Evolutionary conservation across 2,329 filamentous ascomycete genomes (phyloP).

Genomic region (Venturia aucupariae): DNA sequence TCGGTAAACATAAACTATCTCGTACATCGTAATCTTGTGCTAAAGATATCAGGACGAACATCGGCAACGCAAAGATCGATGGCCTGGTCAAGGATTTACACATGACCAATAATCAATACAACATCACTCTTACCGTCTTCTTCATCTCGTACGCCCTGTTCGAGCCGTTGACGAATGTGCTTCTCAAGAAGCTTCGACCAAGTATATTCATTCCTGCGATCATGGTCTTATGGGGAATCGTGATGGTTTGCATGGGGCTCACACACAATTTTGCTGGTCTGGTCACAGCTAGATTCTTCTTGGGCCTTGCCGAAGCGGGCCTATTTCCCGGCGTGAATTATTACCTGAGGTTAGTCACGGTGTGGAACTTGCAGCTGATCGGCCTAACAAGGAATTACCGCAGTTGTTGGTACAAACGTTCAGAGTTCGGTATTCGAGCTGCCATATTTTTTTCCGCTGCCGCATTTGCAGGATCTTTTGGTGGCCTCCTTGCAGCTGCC

Average conservation of each 20-base stretch:
- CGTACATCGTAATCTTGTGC: not conserved
- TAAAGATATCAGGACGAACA: conserved; percentile 32
- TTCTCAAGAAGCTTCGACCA: conserved; percentile 67
- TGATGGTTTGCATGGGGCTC: conserved; percentile 62
- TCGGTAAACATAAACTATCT: conserved; percentile 22
- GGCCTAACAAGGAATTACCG: conserved; percentile 70
- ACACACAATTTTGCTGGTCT: conserved; percentile 54
- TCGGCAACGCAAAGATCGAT: conserved; percentile 34
- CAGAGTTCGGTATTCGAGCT: conserved; percentile 70
- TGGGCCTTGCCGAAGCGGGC: conserved; percentile 65
- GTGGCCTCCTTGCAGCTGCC: conserved; percentile 62
- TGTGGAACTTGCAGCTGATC: conserved; percentile 55
- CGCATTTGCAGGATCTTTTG: conserved; percentile 68
- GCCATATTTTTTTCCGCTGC: conserved; percentile 80
- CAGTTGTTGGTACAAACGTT: conserved; percentile 73
- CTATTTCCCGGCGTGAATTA: conserved; percentile 60
- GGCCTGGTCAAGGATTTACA: conserved; percentile 49
- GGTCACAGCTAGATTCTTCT: conserved; percentile 54
- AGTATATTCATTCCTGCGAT: conserved; percentile 74
- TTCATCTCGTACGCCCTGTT: conserved; percentile 78
- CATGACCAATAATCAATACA: conserved; percentile 59
- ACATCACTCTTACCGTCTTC: conserved; percentile 60
- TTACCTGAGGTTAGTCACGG: conserved; percentile 52
- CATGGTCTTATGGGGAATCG: conserved; percentile 63
- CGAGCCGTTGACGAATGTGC: conserved; percentile 67